These are phyloP conservation scores for Panicum miliaceum DNA, from an alignment of 176 grass and related monocot genomes.

Conservation along the genomic window DNA sequence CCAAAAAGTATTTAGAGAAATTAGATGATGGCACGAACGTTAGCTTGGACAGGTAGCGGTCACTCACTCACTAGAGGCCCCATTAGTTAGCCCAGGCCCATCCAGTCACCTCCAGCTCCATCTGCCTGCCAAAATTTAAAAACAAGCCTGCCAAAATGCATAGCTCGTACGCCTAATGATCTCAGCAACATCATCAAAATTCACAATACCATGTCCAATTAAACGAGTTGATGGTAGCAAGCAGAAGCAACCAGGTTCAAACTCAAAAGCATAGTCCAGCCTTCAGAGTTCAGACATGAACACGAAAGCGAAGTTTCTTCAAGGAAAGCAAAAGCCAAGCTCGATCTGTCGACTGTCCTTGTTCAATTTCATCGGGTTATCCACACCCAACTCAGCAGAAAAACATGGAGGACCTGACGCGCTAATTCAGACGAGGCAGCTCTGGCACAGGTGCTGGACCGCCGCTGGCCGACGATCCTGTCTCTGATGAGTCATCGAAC, in stretches of 20 bases:
- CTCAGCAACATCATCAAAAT: too few species aligned
- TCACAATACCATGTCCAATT: too few species aligned
- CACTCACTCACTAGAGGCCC: not conserved
- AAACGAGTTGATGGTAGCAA: not conserved
- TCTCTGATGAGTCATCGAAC: slow-evolving; percentile 37
- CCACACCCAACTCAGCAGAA: slow-evolving; percentile 47
- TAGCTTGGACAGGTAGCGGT: too few species aligned
- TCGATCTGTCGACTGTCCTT: not conserved
- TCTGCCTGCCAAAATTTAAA: not conserved
- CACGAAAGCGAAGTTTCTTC: too few species aligned
- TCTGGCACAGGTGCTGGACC: not conserved
- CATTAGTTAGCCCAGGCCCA: not conserved
- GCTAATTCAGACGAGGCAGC: slow-evolving; percentile 42
- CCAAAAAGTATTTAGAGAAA: too few species aligned
- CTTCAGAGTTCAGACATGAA: not conserved
- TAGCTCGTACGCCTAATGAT: not conserved
- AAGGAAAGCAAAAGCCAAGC: not conserved
- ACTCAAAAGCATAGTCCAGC: not conserved
- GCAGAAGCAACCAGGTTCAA: not conserved
- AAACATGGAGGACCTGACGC: slow-evolving; percentile 55
- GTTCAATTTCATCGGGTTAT: not conserved
- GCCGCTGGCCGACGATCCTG: not conserved
- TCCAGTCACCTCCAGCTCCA: not conserved
- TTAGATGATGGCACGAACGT: too few species aligned
- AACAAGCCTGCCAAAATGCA: not conserved